phyloP scores from a whole-genome alignment of 2,329 filamentous ascomycete species.

The Talaromyces sp. region DNA sequence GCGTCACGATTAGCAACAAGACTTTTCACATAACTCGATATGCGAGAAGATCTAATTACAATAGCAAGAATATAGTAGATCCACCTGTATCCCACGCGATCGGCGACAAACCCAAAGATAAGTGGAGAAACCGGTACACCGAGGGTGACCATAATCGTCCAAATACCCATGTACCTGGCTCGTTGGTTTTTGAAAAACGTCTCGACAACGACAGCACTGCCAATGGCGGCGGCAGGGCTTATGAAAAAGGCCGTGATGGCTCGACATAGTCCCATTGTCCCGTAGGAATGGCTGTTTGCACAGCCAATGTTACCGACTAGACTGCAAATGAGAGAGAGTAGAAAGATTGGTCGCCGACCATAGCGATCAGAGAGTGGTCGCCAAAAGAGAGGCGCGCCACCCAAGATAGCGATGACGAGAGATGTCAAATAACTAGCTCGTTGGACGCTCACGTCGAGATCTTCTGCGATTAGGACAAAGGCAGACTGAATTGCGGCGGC shows the following conservation, averaged over 20 bases:
- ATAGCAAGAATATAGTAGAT: conserved; percentile 57
- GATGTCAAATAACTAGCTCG: conserved; percentile 49
- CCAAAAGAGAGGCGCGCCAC: conserved; percentile 51
- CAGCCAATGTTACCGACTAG: conserved; percentile 50
- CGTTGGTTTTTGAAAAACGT: conserved; percentile 50
- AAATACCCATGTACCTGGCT: conserved; percentile 49
- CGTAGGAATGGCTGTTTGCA: conserved; percentile 44
- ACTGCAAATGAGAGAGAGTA: conserved; percentile 45
- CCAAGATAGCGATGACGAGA: conserved; percentile 48
- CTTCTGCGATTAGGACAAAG: conserved; percentile 47
- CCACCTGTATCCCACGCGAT: conserved; percentile 51
- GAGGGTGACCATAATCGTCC: conserved; percentile 47
- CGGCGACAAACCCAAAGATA: conserved; percentile 37
- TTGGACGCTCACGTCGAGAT: conserved; percentile 45
- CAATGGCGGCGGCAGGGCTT: conserved; percentile 46
- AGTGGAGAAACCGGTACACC: conserved; percentile 38
- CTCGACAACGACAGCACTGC: conserved; percentile 46
- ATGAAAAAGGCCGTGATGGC: conserved; percentile 50
- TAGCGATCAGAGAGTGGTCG: conserved; percentile 49
- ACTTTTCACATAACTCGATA: neutral
- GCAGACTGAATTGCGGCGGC: conserved; percentile 49
- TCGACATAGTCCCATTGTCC: conserved; percentile 45
- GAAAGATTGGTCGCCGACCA: conserved; percentile 49
- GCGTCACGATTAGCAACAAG: conserved; percentile 16
- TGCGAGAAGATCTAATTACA: neutral